These are phyloP conservation scores for Taxillus chinensis DNA, from an alignment of 164 flowering plant genomes.

Conservation along the genomic window DNA sequence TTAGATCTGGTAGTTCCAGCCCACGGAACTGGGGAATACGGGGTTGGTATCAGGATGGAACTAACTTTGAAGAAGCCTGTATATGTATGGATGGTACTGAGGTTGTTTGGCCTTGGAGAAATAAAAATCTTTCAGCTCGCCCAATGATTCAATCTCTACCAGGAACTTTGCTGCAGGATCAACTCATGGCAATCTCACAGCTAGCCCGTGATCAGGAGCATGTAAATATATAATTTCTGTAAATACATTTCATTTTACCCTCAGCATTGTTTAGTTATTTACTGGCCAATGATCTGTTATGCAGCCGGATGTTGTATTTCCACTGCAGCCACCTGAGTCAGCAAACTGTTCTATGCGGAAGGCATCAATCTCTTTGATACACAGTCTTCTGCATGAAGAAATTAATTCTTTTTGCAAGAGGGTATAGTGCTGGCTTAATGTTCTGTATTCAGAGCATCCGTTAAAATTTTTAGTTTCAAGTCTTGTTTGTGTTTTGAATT, in stretches of 20 bases:
- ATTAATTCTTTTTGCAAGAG: slow-evolving; percentile 80
- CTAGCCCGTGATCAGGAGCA: slow-evolving; percentile 85
- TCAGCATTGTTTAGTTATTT: background rate
- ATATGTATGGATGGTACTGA: slow-evolving; percentile 67
- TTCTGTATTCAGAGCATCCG: background rate
- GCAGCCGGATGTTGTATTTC: slow-evolving; percentile 90
- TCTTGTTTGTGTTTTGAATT: background rate
- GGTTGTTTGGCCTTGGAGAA: slow-evolving; percentile 91
- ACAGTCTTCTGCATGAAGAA: slow-evolving; percentile 75
- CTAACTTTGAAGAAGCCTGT: slow-evolving; percentile 49
- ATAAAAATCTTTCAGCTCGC: slow-evolving; percentile 48
- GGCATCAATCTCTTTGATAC: slow-evolving; percentile 51
- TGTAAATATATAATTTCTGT: slow-evolving; percentile 32
- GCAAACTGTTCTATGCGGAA: slow-evolving; percentile 40
- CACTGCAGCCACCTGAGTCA: slow-evolving; percentile 66
- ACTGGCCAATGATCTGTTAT: slow-evolving; percentile 7
- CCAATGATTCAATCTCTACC: slow-evolving; percentile 70
- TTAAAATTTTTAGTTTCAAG: background rate
- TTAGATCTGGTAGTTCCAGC: slow-evolving; percentile 98
- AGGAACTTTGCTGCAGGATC: slow-evolving; percentile 72
- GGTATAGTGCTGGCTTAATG: slow-evolving; percentile 26
- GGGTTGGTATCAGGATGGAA: slow-evolving; percentile 77
- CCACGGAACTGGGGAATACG: slow-evolving; percentile 92
- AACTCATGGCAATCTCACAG: slow-evolving; percentile 75
- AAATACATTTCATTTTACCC: background rate